Conservation (phyloP, 768 basidiomycete genomes). For the Suillus lakei region DNA sequence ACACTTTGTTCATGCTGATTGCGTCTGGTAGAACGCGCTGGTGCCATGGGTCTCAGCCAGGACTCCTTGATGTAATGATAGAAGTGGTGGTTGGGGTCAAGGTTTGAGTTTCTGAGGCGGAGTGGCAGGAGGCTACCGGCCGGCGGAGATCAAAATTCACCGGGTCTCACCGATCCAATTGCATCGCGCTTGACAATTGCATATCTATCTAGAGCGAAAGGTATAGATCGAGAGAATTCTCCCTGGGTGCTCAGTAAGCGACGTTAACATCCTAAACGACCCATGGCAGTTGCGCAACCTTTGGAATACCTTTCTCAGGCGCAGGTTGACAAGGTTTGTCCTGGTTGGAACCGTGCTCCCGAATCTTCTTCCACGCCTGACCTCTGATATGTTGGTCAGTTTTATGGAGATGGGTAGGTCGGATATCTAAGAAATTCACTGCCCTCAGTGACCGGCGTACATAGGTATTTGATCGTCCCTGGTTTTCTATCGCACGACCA, state of each 20-base stretch:
- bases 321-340: conserved; percentile 61
- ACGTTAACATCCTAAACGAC: not conserved
- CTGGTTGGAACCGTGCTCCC: not conserved
- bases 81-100: conserved; percentile 24
- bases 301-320: conserved; percentile 56
- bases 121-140: conserved; percentile 18
- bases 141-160: conserved; percentile 15
- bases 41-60: conserved; percentile 78
- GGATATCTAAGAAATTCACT: not conserved
- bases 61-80: conserved; percentile 29
- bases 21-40: conserved; percentile 66
- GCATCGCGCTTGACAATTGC: not conserved
- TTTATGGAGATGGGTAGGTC: conserved; percentile 61
- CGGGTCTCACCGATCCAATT: not conserved
- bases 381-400: conserved; percentile 39
- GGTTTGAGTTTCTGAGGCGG: conserved; percentile 14
- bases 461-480: conserved; percentile 80
- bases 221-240: not conserved
- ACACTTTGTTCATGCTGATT: conserved; percentile 44
- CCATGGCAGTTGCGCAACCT: conserved; percentile 1
- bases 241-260: not conserved
- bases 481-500: conserved; percentile 68
- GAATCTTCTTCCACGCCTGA: not conserved
- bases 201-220: not conserved
- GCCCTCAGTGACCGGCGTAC: not conserved